phyloP scores from a whole-genome alignment of 768 basidiomycete species.

The Agrocybe pediades region DNA sequence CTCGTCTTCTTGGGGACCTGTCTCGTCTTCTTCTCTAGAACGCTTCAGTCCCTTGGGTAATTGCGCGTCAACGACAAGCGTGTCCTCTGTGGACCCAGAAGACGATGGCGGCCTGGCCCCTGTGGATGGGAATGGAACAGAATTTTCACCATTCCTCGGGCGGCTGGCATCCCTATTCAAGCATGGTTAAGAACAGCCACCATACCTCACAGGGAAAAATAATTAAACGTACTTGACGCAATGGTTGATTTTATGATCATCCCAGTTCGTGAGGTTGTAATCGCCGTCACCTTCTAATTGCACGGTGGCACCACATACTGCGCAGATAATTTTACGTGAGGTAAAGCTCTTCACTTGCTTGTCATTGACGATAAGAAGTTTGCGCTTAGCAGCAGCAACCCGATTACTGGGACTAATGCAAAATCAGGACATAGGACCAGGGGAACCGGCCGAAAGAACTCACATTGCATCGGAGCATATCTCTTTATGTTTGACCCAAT shows the following conservation, averaged over 20 bases:
- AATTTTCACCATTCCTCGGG: constrained; percentile 18
- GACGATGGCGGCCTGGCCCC: constrained; percentile 27
- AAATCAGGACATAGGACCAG: background rate
- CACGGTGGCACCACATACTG: constrained; percentile 48
- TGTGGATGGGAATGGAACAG: constrained; percentile 19
- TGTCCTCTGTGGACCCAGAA: constrained; percentile 38
- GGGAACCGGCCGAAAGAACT: constrained; percentile 11
- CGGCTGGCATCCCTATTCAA: constrained; percentile 17
- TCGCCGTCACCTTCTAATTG: constrained; percentile 50
- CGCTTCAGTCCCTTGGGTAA: constrained; percentile 45
- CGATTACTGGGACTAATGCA: constrained; percentile 52
- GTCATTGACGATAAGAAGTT: constrained; percentile 65
- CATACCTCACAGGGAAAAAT: constrained; percentile 2
- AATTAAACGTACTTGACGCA: constrained; percentile 40
- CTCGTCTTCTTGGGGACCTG: constrained; percentile 31
- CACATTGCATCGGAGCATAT: constrained; percentile 49
- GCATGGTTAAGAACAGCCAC: background rate
- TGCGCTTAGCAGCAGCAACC: constrained; percentile 63
- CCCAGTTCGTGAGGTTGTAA: constrained; percentile 63
- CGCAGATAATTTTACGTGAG: constrained; percentile 49
- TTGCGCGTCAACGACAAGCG: constrained; percentile 19
- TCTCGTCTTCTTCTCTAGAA: constrained; percentile 40
- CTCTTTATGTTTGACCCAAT: constrained; percentile 58
- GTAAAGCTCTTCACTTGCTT: constrained; percentile 55
- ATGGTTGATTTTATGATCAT: constrained; percentile 56